These are phyloP conservation scores for Basipetospora chlamydospora DNA, from an alignment of 2,329 filamentous ascomycete genomes.

Conservation along the genomic window DNA sequence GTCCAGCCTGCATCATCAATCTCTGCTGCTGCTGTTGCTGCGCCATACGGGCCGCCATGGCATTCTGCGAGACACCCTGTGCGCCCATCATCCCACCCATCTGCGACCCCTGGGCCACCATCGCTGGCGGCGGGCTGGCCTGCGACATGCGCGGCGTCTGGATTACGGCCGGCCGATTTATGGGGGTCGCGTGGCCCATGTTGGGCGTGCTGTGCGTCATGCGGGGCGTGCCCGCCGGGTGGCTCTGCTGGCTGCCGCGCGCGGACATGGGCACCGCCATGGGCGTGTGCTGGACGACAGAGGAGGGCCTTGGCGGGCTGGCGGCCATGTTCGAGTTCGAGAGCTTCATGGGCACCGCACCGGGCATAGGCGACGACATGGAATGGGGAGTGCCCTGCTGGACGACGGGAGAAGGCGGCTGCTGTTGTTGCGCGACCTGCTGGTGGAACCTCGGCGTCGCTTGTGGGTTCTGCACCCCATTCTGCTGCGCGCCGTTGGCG, in stretches of 20 bases:
- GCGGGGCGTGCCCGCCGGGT: slow-evolving; percentile 46
- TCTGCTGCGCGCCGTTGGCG: slow-evolving; percentile 14
- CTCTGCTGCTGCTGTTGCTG: slow-evolving; percentile 34
- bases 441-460: slow-evolving; percentile 29
- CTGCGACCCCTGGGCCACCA: slow-evolving; percentile 43
- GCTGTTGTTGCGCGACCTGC: slow-evolving; percentile 39
- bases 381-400: slow-evolving; percentile 50
- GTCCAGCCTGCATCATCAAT: slow-evolving; percentile 22
- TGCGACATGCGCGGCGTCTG: slow-evolving; percentile 49
- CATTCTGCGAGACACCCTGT: slow-evolving; percentile 23
- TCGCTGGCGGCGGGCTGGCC: slow-evolving; percentile 44
- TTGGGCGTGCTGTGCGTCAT: slow-evolving; percentile 48
- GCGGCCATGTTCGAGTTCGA: slow-evolving; percentile 52
- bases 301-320: slow-evolving; percentile 52
- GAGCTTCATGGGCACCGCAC: slow-evolving; percentile 46
- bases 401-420: slow-evolving; percentile 53
- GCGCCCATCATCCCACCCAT: slow-evolving; percentile 38
- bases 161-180: slow-evolving; percentile 33
- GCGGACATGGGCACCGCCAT: slow-evolving; percentile 50
- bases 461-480: slow-evolving; percentile 19
- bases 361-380: slow-evolving; percentile 52
- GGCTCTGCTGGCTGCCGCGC: slow-evolving; percentile 52
- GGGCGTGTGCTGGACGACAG: slow-evolving; percentile 43
- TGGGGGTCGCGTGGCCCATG: slow-evolving; percentile 44
- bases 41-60: slow-evolving; percentile 30